Base-by-base conservation (phyloP, 1,139 yeast genomes). In the Hansenula sp. region DNA sequence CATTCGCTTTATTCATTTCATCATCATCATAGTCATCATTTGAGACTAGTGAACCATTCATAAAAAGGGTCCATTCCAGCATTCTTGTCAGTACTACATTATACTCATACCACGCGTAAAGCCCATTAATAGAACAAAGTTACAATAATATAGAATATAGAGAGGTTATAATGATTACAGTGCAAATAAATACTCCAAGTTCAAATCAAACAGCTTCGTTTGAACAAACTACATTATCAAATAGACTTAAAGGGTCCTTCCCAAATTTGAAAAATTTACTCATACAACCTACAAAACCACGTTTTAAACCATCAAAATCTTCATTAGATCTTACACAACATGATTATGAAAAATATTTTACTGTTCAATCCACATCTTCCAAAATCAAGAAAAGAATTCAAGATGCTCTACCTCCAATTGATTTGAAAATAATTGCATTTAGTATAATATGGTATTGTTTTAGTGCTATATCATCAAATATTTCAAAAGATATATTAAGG, bases 391-490 rank as follows among this genome's bases (percentile, higher is more conserved):
- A 28, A 10, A n/a, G 25, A 12, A 8, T 39, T 3, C 12, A 41
- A 43, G 18, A 42, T 44, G 22, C 37, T 22, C 19, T 55, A 14
- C 54, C 59, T 18, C 48, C 53, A 3, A 47, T 61, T 29, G 63
- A 62, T 42, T 34, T 55, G 9, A 56, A 56, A 30, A 62, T 75
- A 17, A 66, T 73, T 3, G 34, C 54, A 2, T 55, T 84, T 29
- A 90, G 97, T 59, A 55, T 73, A 9, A 56, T 74, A 28, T 90
- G 97, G 97, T 90, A 90, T 62, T 57, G 77, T 27, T 69, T 82
- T n/a, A 82, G 94, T 30, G 89, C 94, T 13, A 62, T 89, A 16
- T 84, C 96, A 7, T 83, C 82, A 52, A 87, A 88, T 52, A 71
- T 92, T 34, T 81, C 94, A 42, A 90, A 90, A 59, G 66, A 80